Base-by-base conservation (phyloP, 495 filamentous ascomycete species). In the Hypoxylon lienhwacheense region DNA sequence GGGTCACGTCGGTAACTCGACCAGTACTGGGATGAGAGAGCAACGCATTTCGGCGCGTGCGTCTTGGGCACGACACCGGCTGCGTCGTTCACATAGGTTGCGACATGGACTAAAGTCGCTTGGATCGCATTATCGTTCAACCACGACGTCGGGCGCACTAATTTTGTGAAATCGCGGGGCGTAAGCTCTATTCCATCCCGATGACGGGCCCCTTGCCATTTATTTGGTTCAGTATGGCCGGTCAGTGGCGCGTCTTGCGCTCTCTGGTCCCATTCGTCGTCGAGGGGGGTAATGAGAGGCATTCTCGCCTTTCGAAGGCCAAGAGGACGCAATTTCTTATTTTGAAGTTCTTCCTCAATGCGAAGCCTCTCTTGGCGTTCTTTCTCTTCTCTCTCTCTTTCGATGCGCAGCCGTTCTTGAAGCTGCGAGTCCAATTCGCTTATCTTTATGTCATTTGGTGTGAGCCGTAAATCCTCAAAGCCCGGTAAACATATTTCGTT, bases 111-210 rank as follows among this genome's bases (percentile, higher is more conserved):
- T 5, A 93, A 69, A 17, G 85, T 85, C 1, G 80, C 77, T 53
- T 88, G 89, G 60, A 95, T 85, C 14, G 89, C 78, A 43, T 91
- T 86, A 66, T 95, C 90, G 59, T 95, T 93, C 0, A 96, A 72
- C 90, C 90, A 96, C 0, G 70, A 73, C 6, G 66, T 61, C 1
- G 67, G 47, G 10, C 69, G 68, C 12, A 86, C 70, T 42, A 91
- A 47, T 69, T 79, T 72, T 16, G 68, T 68, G 26, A 95, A 85
- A 57, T 92, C 88, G 41, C 76, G 75, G 3, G 74, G 69, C 14
- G 64, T 77, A 6, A 95, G 66, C 1, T 76, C 68, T 3, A 80
- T 77, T 4, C 85, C 85, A 14, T 79, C 74, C 25, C 50, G 33
- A 33, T 67, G 65, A 2, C 39, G 44, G 31, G 29, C 35, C 10